Percentiles rank a stretch among this genome's conserved stretches.
Conservation (phyloP, 495 filamentous ascomycete species). For the Recurvomyces mirabilis region DNA sequence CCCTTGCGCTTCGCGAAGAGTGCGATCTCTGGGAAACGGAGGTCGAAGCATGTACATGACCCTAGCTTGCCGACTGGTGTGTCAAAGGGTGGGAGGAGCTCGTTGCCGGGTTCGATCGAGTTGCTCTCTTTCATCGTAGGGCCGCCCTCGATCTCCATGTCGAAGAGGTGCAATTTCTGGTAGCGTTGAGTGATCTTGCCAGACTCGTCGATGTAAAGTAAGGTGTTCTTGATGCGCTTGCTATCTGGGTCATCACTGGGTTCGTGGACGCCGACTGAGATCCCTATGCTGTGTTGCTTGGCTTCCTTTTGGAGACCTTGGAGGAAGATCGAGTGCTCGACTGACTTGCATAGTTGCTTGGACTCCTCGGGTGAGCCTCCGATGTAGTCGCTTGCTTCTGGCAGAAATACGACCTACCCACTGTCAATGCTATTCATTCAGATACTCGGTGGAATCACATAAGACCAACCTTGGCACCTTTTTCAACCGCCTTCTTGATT, state of each 20-base stretch:
- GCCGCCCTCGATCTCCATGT: constrained; percentile 54
- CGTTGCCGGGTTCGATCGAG: constrained; percentile 49
- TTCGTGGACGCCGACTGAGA: constrained; percentile 86
- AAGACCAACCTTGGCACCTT: constrained; percentile 66
- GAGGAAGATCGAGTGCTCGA: constrained; percentile 51
- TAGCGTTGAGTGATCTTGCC: constrained; percentile 54
- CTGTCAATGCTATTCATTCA: constrained; percentile 11
- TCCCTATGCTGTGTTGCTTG: constrained; percentile 45
- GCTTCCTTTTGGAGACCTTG: constrained; percentile 59
- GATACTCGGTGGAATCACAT: no score
- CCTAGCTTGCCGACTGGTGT: constrained; percentile 66
- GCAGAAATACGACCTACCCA: constrained; percentile 70
- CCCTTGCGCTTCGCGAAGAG: constrained; percentile 53
- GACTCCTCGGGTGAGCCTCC: constrained; percentile 53
- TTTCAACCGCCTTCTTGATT: constrained; percentile 57
- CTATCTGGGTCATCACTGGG: constrained; percentile 40
- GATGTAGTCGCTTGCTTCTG: constrained; percentile 87
- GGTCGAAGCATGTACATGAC: constrained; percentile 77
- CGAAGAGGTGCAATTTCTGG: constrained; percentile 72
- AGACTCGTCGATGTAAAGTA: constrained; percentile 57
- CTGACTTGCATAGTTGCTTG: constrained; percentile 51
- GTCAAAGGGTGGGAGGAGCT: constrained; percentile 55
- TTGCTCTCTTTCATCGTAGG: constrained; percentile 54
- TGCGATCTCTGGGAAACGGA: constrained; percentile 72
- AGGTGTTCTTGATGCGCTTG: constrained; percentile 49